phyloP scores from a whole-genome alignment of 345 rosid species.

The Sisymbrium irio region DNA sequence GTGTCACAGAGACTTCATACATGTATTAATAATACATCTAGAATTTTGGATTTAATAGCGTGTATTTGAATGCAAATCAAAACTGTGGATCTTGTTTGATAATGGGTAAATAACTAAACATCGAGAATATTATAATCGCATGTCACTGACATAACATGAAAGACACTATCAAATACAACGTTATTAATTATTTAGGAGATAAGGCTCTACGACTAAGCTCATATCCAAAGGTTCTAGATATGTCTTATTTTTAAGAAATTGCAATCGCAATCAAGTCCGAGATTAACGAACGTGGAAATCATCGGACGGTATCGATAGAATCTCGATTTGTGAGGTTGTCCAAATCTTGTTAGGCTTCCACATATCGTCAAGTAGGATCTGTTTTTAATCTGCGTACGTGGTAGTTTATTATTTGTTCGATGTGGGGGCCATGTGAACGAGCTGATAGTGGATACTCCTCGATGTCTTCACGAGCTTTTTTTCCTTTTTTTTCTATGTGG shows the following conservation, averaged over 20 bases:
- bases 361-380: neutral
- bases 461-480: constrained; percentile 10
- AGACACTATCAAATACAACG: neutral
- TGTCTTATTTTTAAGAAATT: neutral
- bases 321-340: constrained; percentile 32
- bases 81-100: constrained; percentile 11
- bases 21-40: neutral
- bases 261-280: constrained; percentile 23
- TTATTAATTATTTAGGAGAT: neutral
- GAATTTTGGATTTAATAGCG: neutral
- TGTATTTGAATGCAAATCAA: constrained; percentile 4
- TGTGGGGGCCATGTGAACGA: constrained; percentile 35
- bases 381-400: neutral
- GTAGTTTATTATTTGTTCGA: neutral
- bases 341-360: constrained; percentile 23
- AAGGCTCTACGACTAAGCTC: constrained; percentile 19
- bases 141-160: neutral
- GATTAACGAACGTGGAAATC: constrained; percentile 33
- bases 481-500: neutral
- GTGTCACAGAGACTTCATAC: neutral
- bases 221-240: constrained; percentile 6
- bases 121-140: neutral
- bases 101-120: neutral
- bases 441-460: constrained; percentile 23
- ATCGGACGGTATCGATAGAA: constrained; percentile 42